Percentiles rank a stretch among this genome's conserved stretches.
These are phyloP conservation scores for Ceratocystis papillata DNA, from an alignment of 2,329 filamentous ascomycete species.

Conservation along the genomic window DNA sequence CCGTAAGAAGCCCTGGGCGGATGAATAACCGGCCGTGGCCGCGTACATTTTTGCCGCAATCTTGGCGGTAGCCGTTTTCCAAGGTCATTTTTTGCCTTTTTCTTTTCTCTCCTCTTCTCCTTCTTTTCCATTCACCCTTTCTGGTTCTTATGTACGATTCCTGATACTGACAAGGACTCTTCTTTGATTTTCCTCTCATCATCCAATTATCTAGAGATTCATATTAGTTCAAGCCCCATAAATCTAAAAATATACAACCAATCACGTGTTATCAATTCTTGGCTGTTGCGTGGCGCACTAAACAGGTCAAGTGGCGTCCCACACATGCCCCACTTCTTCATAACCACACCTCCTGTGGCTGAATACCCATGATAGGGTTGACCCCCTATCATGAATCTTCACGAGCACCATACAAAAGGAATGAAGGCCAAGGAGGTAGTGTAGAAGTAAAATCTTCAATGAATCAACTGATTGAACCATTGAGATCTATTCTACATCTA, in stretches of 20 bases:
- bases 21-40: neutral
- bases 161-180: neutral
- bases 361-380: too few relatives aligned
- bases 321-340: too few relatives aligned
- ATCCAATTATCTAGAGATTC: neutral
- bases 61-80: neutral
- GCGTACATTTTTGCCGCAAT: neutral
- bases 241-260: conserved; percentile 1
- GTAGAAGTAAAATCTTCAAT: too few relatives aligned
- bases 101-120: neutral
- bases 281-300: too few relatives aligned
- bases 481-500: too few relatives aligned
- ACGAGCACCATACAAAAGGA: too few relatives aligned
- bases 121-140: neutral
- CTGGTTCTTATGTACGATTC: neutral
- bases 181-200: neutral
- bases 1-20: conserved; percentile 26
- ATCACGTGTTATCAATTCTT: neutral
- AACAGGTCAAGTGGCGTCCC: too few relatives aligned
- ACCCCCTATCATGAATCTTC: too few relatives aligned
- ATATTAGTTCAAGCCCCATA: neutral
- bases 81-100: neutral
- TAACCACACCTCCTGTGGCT: too few relatives aligned
- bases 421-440: too few relatives aligned
- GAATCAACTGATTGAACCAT: too few relatives aligned